Evolutionary conservation across 345 rosid genomes (phyloP).

Genomic region (Eucalyptus marginata): DNA sequence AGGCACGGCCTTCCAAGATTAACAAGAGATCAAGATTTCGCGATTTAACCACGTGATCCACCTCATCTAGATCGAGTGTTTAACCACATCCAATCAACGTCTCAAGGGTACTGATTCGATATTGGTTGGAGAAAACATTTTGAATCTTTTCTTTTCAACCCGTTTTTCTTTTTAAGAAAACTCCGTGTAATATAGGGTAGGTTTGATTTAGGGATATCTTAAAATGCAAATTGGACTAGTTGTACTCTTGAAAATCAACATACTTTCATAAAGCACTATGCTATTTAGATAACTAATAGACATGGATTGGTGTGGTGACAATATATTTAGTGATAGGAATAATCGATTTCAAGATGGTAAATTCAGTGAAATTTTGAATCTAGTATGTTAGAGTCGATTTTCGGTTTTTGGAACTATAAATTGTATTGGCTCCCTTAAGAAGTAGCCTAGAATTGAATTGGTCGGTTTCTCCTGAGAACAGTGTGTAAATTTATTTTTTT

Average conservation of each 20-base stretch:
- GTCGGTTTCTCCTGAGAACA: fast-evolving
- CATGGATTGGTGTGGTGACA: background rate
- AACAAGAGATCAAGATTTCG: background rate
- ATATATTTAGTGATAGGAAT: background rate
- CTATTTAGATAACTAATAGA: background rate
- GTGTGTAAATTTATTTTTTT: background rate
- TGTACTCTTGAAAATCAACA: background rate
- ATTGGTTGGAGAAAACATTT: background rate
- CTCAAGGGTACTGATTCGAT: fast-evolving
- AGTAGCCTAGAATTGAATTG: fast-evolving
- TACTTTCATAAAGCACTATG: background rate
- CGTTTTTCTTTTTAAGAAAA: background rate
- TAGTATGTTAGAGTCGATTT: background rate
- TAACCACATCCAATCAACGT: background rate
- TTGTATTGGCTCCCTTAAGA: background rate
- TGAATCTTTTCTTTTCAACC: fast-evolving
- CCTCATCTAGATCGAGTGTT: background rate
- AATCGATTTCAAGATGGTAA: fast-evolving
- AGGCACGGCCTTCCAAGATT: background rate
- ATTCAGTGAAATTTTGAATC: fast-evolving
- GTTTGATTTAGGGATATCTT: background rate
- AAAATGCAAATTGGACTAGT: background rate
- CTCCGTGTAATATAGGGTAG: background rate
- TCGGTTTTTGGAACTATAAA: background rate
- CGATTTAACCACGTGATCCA: background rate